phyloP scores from a whole-genome alignment of 1,284 basidiomycete genomes.

The Irpex rosettiformis region DNA sequence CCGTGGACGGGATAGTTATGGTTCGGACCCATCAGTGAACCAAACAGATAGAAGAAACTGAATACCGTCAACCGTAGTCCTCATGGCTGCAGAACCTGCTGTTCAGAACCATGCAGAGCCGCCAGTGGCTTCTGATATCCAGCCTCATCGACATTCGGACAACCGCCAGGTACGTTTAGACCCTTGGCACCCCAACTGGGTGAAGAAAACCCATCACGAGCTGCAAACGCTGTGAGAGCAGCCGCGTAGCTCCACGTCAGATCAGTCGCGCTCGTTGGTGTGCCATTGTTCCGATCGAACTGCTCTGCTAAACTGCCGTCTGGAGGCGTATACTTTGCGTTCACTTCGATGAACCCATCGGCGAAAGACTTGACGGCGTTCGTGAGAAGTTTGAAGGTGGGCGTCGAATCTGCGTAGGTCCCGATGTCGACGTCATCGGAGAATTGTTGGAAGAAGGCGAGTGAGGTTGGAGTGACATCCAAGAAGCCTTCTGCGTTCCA shows the following conservation, averaged over 20 bases:
- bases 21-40: too few species aligned
- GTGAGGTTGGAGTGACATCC: constrained; percentile 35
- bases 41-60: too few species aligned
- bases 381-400: constrained; percentile 31
- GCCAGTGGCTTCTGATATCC: constrained; percentile 10
- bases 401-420: constrained; percentile 31
- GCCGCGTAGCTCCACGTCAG: constrained; percentile 43
- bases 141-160: constrained; percentile 26
- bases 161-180: constrained; percentile 47
- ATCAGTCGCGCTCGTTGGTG: constrained; percentile 36
- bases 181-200: constrained; percentile 69
- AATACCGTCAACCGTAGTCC: too few species aligned
- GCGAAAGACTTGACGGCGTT: constrained; percentile 35
- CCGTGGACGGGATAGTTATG: too few species aligned
- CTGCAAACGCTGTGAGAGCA: constrained; percentile 39
- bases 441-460: constrained; percentile 41
- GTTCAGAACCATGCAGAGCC: not conserved
- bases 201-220: constrained; percentile 29
- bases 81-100: not conserved
- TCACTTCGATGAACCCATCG: constrained; percentile 39
- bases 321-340: constrained; percentile 38
- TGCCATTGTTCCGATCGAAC: constrained; percentile 31
- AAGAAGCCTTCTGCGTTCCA: constrained; percentile 34
- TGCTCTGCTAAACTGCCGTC: constrained; percentile 40
- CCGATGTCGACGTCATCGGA: constrained; percentile 30